A percentile compares a stretch with the other conserved stretches of the same genome.
These are phyloP conservation scores for Termitomyces titanicus DNA, from an alignment of 768 basidiomycete species.

Conservation along the genomic window DNA sequence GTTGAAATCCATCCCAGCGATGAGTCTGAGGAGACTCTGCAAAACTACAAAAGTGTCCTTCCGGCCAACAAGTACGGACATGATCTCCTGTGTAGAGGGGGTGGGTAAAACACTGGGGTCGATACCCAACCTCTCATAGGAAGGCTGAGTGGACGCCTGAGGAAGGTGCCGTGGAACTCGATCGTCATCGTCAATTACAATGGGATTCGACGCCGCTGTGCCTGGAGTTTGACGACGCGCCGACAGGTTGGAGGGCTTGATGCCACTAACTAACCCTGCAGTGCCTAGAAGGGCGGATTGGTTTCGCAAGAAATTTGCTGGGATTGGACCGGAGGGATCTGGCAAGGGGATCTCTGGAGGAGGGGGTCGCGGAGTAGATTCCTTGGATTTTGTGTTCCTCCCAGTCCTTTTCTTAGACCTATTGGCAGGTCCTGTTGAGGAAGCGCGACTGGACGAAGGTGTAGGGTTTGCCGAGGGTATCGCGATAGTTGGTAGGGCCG, in stretches of 20 bases:
- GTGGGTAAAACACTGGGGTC: conserved; percentile 41
- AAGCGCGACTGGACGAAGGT: conserved; percentile 15
- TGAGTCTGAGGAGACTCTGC: conserved; percentile 55
- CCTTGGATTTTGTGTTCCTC: conserved; percentile 31
- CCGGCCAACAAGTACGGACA: conserved; percentile 56
- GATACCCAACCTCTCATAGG: conserved; percentile 32
- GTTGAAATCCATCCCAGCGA: conserved; percentile 33
- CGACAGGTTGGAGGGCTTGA: conserved; percentile 55
- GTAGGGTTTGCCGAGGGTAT: conserved; percentile 1
- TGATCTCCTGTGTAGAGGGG: conserved; percentile 55
- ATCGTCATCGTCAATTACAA: conserved; percentile 62
- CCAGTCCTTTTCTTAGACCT: conserved; percentile 30
- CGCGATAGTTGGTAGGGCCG: conserved; percentile 23
- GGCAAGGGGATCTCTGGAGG: conserved; percentile 61
- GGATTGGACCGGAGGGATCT: conserved; percentile 55
- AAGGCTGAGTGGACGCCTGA: conserved; percentile 15
- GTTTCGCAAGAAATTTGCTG: conserved; percentile 68
- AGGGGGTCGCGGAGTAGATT: conserved; percentile 41
- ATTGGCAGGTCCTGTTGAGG: conserved; percentile 19
- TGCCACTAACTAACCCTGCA: conserved; percentile 65
- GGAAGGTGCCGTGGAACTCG: conserved; percentile 26
- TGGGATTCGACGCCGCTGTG: conserved; percentile 57
- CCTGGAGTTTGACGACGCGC: conserved; percentile 42
- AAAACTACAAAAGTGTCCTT: conserved; percentile 67
- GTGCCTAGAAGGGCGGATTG: conserved; percentile 69